These are phyloP conservation scores for Cryptosporidium meleagridis DNA, from an alignment of 169 alveolate species.

Conservation along the genomic window DNA sequence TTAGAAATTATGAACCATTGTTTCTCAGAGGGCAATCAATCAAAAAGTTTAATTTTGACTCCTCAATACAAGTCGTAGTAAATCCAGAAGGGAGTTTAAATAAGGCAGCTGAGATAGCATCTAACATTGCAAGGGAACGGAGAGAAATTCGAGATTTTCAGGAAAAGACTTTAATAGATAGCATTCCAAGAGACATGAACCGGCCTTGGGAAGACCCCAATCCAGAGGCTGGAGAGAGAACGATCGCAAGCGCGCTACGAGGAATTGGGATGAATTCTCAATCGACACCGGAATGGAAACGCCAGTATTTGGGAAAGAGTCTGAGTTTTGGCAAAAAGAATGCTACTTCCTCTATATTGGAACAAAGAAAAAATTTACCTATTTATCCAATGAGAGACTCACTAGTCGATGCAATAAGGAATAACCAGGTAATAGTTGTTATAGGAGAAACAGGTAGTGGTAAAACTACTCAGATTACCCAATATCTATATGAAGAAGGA, in stretches of 20 bases:
- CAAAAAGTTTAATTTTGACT: slow-evolving; percentile 82
- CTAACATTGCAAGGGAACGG: slow-evolving; percentile 86
- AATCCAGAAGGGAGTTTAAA: slow-evolving; percentile 93
- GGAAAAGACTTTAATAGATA: slow-evolving; percentile 87
- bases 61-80: slow-evolving; percentile 88
- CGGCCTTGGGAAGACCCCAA: slow-evolving; percentile 92
- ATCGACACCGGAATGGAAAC: slow-evolving; percentile 93
- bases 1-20: slow-evolving; percentile 93
- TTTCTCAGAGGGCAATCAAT: slow-evolving; percentile 96
- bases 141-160: slow-evolving; percentile 86
- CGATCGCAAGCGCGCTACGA: slow-evolving; percentile 83
- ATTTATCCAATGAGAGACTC: slow-evolving; percentile 92
- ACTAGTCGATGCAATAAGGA: slow-evolving; percentile 90
- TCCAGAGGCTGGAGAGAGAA: slow-evolving; percentile 91
- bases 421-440: slow-evolving; percentile 93
- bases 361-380: slow-evolving; percentile 95
- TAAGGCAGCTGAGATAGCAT: slow-evolving; percentile 91
- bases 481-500: slow-evolving; percentile 94
- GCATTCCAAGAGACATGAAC: slow-evolving; percentile 89
- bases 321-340: slow-evolving; percentile 84
- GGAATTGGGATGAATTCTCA: slow-evolving; percentile 80
- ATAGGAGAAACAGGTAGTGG: slow-evolving; percentile 99
- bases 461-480: slow-evolving; percentile 97
- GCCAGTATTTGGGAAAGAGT: slow-evolving; percentile 83
- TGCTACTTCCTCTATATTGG: slow-evolving; percentile 84